Evolutionary conservation across 129 eudicot genomes (phyloP).

Genomic region (Flaveria sonorensis): DNA sequence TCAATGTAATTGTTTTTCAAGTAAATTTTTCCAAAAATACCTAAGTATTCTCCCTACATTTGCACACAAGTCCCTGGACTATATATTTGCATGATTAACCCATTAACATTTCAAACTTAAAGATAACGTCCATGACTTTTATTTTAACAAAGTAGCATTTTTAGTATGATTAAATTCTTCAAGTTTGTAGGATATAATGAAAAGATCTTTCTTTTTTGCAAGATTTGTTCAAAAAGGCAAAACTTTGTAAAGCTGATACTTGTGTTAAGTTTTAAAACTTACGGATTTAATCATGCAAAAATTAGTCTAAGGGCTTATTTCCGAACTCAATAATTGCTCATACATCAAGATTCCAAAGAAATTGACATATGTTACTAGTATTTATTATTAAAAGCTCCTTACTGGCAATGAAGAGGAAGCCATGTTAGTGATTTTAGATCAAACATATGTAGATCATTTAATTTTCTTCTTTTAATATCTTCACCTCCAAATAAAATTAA

Average conservation of each 20-base stretch:
- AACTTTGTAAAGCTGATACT: background rate
- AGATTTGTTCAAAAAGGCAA: background rate
- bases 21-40: background rate
- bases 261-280: background rate
- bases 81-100: background rate
- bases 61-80: background rate
- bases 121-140: background rate
- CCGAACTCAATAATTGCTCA: background rate
- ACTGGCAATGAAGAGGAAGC: conserved; percentile 99
- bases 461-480: conserved; percentile 77
- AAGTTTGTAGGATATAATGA: background rate
- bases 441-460: conserved; percentile 96
- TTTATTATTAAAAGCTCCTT: conserved; percentile 36
- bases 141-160: background rate
- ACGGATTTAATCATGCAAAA: background rate
- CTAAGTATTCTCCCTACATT: background rate
- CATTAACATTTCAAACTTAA: background rate
- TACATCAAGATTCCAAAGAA: conserved; percentile 3
- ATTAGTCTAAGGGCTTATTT: background rate
- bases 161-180: background rate
- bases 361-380: background rate
- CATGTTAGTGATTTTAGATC: conserved; percentile 96
- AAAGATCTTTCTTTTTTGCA: conserved; percentile 1
- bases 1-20: background rate
- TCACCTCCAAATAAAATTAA: conserved; percentile 93